These are phyloP conservation scores for Phytophthora gonapodyides DNA, from an alignment of 352 stramenopile genomes.

Conservation along the genomic window DNA sequence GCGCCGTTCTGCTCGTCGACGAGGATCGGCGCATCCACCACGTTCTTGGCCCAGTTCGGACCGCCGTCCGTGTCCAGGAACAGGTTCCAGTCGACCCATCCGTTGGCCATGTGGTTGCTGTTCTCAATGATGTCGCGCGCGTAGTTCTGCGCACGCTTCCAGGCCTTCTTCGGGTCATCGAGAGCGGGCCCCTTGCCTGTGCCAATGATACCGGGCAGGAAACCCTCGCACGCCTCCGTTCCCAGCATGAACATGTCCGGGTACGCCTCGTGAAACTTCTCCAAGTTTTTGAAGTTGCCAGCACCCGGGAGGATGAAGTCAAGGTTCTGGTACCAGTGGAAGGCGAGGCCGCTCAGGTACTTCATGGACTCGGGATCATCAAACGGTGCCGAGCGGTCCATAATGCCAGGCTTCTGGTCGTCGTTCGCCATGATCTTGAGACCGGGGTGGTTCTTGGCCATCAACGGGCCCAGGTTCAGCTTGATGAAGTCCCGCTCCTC, in stretches of 20 bases:
- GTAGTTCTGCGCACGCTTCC: conserved; percentile 74
- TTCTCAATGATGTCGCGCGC: conserved; percentile 87
- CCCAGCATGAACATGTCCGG: conserved; percentile 80
- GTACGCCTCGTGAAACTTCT: conserved; percentile 48
- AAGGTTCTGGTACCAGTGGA: conserved; percentile 77
- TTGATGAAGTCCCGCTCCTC: conserved; percentile 64
- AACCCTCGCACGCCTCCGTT: conserved; percentile 77
- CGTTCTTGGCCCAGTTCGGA: conserved; percentile 75
- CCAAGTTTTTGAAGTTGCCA: conserved; percentile 52
- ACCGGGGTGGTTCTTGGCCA: conserved; percentile 63
- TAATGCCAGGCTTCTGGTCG: conserved; percentile 67
- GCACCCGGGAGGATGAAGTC: conserved; percentile 40
- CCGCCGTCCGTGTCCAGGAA: conserved; percentile 66
- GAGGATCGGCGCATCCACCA: conserved; percentile 77
- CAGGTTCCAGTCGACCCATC: conserved; percentile 92
- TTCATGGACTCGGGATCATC: conserved; percentile 41
- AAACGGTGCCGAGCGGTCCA: conserved; percentile 40
- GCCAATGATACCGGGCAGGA: conserved; percentile 47
- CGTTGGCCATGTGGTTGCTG: conserved; percentile 66
- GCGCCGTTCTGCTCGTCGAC: conserved; percentile 49
- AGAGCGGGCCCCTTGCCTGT: conserved; percentile 50
- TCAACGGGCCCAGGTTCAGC: conserved; percentile 61
- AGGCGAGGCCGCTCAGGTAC: conserved; percentile 75
- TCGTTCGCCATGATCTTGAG: conserved; percentile 78
- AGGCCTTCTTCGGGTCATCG: conserved; percentile 37